Percentiles rank a stretch among this genome's conserved stretches.
phyloP scores from a whole-genome alignment of 129 eudicot species.

The Saposhnikovia divaricata region DNA sequence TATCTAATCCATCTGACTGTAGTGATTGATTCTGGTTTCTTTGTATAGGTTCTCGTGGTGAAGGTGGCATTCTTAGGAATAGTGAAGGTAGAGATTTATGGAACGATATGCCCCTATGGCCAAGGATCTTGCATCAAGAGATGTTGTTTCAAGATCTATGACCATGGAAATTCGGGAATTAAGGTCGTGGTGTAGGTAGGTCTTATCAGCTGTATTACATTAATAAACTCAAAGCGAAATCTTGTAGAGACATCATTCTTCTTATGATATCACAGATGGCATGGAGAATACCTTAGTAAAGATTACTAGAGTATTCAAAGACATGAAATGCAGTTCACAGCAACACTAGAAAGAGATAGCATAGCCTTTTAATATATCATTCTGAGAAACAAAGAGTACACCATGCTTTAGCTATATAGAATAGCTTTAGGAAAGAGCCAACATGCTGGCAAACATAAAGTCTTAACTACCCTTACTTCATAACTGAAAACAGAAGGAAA shows the following conservation, averaged over 20 bases:
- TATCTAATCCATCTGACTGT: background rate
- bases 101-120: slow-evolving; percentile 99
- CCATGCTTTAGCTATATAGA: too few relatives aligned
- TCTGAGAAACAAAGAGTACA: too few relatives aligned
- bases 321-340: too few relatives aligned
- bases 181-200: slow-evolving; percentile 99
- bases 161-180: slow-evolving; percentile 99
- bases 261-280: background rate
- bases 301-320: too few relatives aligned
- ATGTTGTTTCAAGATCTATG: slow-evolving; percentile 98
- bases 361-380: too few relatives aligned
- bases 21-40: slow-evolving; percentile 4
- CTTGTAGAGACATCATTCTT: background rate
- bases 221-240: background rate
- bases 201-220: background rate
- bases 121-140: slow-evolving; percentile 98
- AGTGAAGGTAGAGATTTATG: slow-evolving; percentile 98
- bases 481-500: too few relatives aligned
- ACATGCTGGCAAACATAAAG: too few relatives aligned
- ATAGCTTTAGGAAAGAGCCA: too few relatives aligned
- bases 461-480: too few relatives aligned
- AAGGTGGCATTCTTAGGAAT: slow-evolving; percentile 95
- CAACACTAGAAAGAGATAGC: too few relatives aligned
- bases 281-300: background rate
- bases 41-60: slow-evolving; percentile 91